A percentile compares a stretch with the other conserved stretches of the same genome.
Conservation (phyloP, 371 early-diverging fungal genomes). For the Funneliformis caledonium region DNA sequence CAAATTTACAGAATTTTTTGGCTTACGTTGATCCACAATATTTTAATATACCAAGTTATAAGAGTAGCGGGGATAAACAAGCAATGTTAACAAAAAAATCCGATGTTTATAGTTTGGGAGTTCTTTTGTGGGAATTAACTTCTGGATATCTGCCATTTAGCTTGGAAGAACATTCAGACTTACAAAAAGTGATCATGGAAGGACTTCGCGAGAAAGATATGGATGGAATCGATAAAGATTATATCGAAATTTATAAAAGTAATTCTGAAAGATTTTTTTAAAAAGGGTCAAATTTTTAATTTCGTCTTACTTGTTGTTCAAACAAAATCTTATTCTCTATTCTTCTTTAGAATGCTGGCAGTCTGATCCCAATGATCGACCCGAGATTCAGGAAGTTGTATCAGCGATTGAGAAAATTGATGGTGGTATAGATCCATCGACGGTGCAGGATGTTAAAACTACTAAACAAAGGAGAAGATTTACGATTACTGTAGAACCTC, state of each 20-base stretch:
- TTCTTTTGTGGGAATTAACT: conserved; percentile 59
- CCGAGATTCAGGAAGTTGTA: background rate
- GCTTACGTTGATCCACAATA: conserved; percentile 3
- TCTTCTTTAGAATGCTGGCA: conserved; percentile 10
- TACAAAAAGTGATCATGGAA: background rate
- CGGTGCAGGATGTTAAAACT: background rate
- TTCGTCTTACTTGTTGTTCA: background rate
- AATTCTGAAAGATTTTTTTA: background rate
- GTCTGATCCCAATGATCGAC: background rate
- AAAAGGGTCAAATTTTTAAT: background rate
- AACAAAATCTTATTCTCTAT: background rate
- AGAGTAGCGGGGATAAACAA: background rate
- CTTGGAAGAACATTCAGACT: background rate
- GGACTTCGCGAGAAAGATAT: background rate
- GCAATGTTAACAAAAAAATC: conserved; percentile 39
- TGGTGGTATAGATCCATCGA: background rate
- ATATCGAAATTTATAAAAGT: background rate
- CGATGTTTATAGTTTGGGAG: conserved; percentile 55
- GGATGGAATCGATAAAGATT: background rate
- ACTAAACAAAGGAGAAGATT: background rate
- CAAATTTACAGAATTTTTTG: background rate
- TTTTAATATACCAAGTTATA: background rate
- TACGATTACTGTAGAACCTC: background rate
- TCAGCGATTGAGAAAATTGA: background rate
- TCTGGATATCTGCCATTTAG: conserved; percentile 48